Evolutionary conservation across 1,139 yeast species (phyloP).

Genomic region (Debaryomyces singareniensis): DNA sequence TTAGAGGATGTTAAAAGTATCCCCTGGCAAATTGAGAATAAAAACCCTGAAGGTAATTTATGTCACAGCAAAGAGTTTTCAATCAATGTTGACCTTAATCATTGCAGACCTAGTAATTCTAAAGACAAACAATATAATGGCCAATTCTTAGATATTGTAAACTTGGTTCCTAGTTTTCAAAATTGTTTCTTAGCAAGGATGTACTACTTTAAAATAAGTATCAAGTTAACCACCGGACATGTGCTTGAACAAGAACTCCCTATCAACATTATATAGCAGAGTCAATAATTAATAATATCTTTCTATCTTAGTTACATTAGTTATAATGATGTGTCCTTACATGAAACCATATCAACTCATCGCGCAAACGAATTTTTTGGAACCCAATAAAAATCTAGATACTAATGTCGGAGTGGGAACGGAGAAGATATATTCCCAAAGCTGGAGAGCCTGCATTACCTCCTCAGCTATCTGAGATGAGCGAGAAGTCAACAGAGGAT

Average conservation of each 20-base stretch:
- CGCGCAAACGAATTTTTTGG: too few species aligned
- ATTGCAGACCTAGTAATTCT: constrained; percentile 25
- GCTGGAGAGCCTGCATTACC: constrained; percentile 80
- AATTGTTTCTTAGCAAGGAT: constrained; percentile 48
- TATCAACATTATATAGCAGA: constrained; percentile 19
- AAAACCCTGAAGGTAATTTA: constrained; percentile 10
- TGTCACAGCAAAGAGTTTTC: constrained; percentile 23
- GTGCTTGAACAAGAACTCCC: constrained; percentile 33
- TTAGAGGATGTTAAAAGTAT: constrained; percentile 15
- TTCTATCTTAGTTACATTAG: not conserved
- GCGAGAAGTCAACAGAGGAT: constrained; percentile 67
- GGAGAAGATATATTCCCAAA: constrained; percentile 55
- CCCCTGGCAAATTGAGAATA: constrained; percentile 20
- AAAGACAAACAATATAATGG: constrained; percentile 13
- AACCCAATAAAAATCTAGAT: too few species aligned
- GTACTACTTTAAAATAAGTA: constrained; percentile 34
- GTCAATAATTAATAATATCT: not conserved
- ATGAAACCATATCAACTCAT: not conserved
- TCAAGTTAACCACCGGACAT: constrained; percentile 27
- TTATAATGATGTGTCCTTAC: not conserved
- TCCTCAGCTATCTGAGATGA: constrained; percentile 67
- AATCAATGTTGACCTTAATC: constrained; percentile 18
- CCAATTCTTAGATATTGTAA: constrained; percentile 24
- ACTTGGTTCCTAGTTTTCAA: constrained; percentile 54
- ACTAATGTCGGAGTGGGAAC: constrained; percentile 48